Base-by-base conservation (phyloP, 148 eudicot genomes). In the Cornus suecica region DNA sequence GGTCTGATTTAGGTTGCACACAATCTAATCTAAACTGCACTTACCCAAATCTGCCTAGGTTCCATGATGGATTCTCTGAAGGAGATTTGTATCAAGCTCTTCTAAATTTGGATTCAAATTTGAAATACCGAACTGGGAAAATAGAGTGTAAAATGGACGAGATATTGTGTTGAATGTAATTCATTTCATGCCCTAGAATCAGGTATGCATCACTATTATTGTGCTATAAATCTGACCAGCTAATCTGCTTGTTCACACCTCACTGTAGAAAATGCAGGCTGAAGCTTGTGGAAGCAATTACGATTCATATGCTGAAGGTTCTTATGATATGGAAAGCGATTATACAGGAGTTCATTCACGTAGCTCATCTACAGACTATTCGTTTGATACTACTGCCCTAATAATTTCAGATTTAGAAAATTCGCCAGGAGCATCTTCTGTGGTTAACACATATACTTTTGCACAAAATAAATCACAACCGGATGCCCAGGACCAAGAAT, bases 291-390 rank as follows among this genome's bases (percentile, higher is more conserved):
- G 72, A 25, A 73, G 79, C 70, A 80, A 79, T 66, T 72, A 79
- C 66, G 83, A 83, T 74, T 78, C 63, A 70, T 75, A 58, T 77
- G 83, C 89, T 30, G 94, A 86, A 65, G 84, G 65, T 66, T 84
- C 87, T 41, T 87, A 86, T 62, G 90, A 88, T 37, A 86, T 85
- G 54, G 88, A 81, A 73, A 87, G 87, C 80, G 77, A 72, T 25
- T 71, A 72, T 71, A 63, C 69, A 62, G 86, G 79, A 63, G 75
- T 69, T 41, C 83, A 73, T 28, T 73, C 85, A 62, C 65, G 77
- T 68, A 65, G 75, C 58, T 72, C 78, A n/a, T 77, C 87, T 42
- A 69, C 74, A 41, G 70, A 83, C 62, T 61, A 70, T 61, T 67
- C 79, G 70, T 73, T 72, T 68, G 70, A 78, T 67, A 64, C 78